Percentiles rank a stretch among this genome's conserved stretches.
Evolutionary conservation across 768 basidiomycete genomes (phyloP).

Genomic region (Leucocoprinus leucothites): DNA sequence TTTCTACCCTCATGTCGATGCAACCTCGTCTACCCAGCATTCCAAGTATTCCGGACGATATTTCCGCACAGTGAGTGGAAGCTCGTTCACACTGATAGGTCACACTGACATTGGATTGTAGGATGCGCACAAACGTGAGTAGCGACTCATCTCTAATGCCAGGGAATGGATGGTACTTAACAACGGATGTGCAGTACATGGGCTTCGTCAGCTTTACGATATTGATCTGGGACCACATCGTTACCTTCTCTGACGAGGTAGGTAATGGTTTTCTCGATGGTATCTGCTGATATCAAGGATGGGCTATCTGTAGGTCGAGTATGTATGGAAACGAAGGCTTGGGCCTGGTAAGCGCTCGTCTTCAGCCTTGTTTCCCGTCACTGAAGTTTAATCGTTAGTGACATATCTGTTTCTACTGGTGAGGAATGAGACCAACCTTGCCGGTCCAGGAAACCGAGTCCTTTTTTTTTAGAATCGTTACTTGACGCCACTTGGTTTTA

Average conservation of each 20-base stretch:
- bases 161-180: not conserved
- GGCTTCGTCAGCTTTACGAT: conserved; percentile 48
- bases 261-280: not conserved
- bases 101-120: not conserved
- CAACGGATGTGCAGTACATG: conserved; percentile 34
- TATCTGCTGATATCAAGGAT: not conserved
- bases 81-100: not conserved
- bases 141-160: not conserved
- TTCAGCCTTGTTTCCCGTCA: not conserved
- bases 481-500: conserved; percentile 57
- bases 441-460: too few relatives aligned
- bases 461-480: conserved; percentile 52
- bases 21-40: too few relatives aligned
- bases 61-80: conserved; percentile 18
- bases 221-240: conserved; percentile 53
- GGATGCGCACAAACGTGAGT: conserved; percentile 23
- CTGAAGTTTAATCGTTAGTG: conserved; percentile 21
- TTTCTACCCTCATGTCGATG: too few relatives aligned
- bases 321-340: conserved; percentile 50
- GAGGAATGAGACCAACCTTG: conserved; percentile 7
- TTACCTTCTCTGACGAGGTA: conserved; percentile 46
- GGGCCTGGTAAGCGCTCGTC: conserved; percentile 33
- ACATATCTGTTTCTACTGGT: conserved; percentile 41
- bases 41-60: conserved; percentile 14
- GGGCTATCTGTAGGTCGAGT: conserved; percentile 34